A percentile compares a stretch with the other conserved stretches of the same genome.
Evolutionary conservation across 768 basidiomycete genomes (phyloP).

Genomic region (Pleurotus tuoliensis): DNA sequence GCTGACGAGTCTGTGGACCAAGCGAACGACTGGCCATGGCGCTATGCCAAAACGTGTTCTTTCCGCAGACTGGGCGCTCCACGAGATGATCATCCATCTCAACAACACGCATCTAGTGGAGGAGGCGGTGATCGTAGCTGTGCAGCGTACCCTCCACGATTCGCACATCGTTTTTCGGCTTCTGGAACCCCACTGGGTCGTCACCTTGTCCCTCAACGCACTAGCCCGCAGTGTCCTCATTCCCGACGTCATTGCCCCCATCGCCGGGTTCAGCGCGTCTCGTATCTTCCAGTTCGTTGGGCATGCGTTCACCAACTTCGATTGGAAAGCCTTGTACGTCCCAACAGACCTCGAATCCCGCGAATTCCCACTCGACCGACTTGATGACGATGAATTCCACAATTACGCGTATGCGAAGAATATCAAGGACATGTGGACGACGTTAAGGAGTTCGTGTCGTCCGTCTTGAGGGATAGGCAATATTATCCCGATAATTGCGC

Average conservation of each 20-base stretch:
- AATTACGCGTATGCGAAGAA: conserved; percentile 25
- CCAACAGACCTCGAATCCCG: conserved; percentile 23
- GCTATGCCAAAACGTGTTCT: conserved; percentile 24
- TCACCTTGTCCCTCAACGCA: conserved; percentile 23
- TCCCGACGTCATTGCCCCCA: conserved; percentile 18
- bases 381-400: conserved; percentile 22
- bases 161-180: conserved; percentile 22
- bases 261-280: conserved; percentile 14
- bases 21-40: conserved; percentile 7
- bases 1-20: neutral
- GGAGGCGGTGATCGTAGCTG: conserved; percentile 26
- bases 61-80: conserved; percentile 24
- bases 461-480: conserved; percentile 10
- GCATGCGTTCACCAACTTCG: conserved; percentile 20
- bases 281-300: conserved; percentile 17
- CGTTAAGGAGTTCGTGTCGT: conserved; percentile 20
- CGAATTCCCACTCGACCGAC: conserved; percentile 22
- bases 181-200: conserved; percentile 24
- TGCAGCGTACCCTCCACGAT: conserved; percentile 17
- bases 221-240: conserved; percentile 21
- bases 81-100: conserved; percentile 24
- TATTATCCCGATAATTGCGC: conserved; percentile 16
- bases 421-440: conserved; percentile 20
- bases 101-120: conserved; percentile 26
- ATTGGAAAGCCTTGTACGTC: conserved; percentile 21